Evolutionary conservation across 805 yeast genomes (phyloP).

Genomic region (Sungouiozyma intestinalis): DNA sequence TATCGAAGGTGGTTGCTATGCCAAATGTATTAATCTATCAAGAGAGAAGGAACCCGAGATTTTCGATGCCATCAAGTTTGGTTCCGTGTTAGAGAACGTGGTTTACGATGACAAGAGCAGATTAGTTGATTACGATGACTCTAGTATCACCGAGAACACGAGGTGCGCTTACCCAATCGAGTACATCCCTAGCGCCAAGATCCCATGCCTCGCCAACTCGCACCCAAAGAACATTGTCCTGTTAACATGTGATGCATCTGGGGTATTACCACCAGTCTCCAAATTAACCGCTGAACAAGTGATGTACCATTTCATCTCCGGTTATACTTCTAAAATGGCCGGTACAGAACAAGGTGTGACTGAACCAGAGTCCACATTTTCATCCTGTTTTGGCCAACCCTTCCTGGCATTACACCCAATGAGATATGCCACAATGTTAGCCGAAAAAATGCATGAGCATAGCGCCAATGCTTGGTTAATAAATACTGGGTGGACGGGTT

Average conservation of each 20-base stretch:
- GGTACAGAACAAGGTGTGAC: slow-evolving; percentile 99
- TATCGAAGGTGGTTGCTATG: slow-evolving; percentile 99
- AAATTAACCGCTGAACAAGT: slow-evolving; percentile 90
- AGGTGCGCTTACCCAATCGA: slow-evolving; percentile 98
- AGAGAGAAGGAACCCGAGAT: slow-evolving; percentile 96
- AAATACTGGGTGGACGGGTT: slow-evolving; percentile 98
- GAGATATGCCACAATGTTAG: slow-evolving; percentile 92
- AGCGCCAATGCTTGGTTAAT: slow-evolving; percentile 91
- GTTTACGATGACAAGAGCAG: slow-evolving; percentile 71
- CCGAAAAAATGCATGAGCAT: slow-evolving; percentile 83
- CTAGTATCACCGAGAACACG: slow-evolving; percentile 87
- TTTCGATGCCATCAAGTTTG: slow-evolving; percentile 87
- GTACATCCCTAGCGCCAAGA: slow-evolving; percentile 89
- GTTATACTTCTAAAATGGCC: slow-evolving; percentile 98
- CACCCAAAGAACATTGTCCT: slow-evolving; percentile 90
- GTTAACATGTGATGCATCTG: slow-evolving; percentile 95
- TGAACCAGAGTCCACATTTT: slow-evolving; percentile 95
- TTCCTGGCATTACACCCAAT: slow-evolving; percentile 96
- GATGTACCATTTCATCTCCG: slow-evolving; percentile 97
- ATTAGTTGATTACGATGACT: slow-evolving; percentile 75
- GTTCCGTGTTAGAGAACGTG: slow-evolving; percentile 89
- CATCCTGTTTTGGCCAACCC: slow-evolving; percentile 99
- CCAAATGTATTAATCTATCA: slow-evolving; percentile 84
- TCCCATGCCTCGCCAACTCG: slow-evolving; percentile 81
- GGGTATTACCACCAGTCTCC: slow-evolving; percentile 96